phyloP scores from a whole-genome alignment of 2,329 filamentous ascomycete genomes.

The Aspergillus sp. region DNA sequence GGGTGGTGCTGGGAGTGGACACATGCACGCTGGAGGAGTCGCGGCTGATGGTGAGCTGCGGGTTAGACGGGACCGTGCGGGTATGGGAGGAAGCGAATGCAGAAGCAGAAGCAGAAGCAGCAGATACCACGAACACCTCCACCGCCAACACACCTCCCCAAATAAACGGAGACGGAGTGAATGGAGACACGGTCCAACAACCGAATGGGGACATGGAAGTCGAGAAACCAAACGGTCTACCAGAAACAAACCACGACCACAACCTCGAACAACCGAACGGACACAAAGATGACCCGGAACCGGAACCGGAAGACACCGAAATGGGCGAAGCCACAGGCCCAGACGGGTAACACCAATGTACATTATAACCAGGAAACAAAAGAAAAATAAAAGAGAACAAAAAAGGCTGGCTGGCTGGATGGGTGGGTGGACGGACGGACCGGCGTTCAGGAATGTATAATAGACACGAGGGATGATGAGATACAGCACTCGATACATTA shows the following conservation, averaged over 20 bases:
- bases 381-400: background rate
- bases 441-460: slow-evolving; percentile 5
- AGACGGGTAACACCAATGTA: background rate
- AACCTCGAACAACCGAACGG: background rate
- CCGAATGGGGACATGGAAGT: no score
- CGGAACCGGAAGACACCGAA: slow-evolving; percentile 1
- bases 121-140: background rate
- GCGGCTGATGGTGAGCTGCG: slow-evolving; percentile 60
- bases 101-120: background rate
- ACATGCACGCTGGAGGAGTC: slow-evolving; percentile 55
- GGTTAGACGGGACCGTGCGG: slow-evolving; percentile 62
- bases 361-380: background rate
- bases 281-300: background rate
- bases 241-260: background rate
- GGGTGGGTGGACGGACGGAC: background rate
- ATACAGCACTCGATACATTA: background rate
- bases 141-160: background rate
- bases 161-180: no score
- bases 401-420: background rate
- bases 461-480: slow-evolving; percentile 4
- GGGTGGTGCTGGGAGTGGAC: slow-evolving; percentile 61
- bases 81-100: slow-evolving; percentile 56
- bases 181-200: no score
- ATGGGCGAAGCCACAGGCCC: slow-evolving; percentile 2
- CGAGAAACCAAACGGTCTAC: no score